A percentile compares a stretch with the other conserved stretches of the same genome.
These are phyloP conservation scores for Populus alba DNA, from an alignment of 345 rosid genomes.

Conservation along the genomic window DNA sequence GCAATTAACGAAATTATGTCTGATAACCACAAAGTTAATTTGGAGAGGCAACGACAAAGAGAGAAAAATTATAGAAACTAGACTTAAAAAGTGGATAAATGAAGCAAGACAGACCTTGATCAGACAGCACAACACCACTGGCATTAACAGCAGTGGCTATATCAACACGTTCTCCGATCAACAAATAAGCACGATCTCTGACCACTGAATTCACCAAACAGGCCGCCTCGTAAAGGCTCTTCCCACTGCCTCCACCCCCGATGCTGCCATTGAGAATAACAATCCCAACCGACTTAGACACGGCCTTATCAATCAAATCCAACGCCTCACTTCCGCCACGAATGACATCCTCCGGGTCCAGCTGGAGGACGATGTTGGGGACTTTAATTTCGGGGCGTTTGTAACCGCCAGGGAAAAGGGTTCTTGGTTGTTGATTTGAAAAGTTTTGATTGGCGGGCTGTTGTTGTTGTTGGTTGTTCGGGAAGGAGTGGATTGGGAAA, in stretches of 20 bases:
- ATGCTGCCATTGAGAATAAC: slow-evolving; percentile 63
- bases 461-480: slow-evolving; percentile 25
- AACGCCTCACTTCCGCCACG: slow-evolving; percentile 35
- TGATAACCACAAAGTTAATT: not conserved
- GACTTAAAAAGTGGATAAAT: not conserved
- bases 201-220: slow-evolving; percentile 75
- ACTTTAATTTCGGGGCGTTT: slow-evolving; percentile 82
- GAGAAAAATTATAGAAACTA: not conserved
- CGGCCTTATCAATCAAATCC: slow-evolving; percentile 61
- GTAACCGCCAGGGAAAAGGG: slow-evolving; percentile 89
- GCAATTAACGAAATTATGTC: not conserved
- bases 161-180: slow-evolving; percentile 84
- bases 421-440: slow-evolving; percentile 36
- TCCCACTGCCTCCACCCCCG: slow-evolving; percentile 40
- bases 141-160: slow-evolving; percentile 84
- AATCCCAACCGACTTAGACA: slow-evolving; percentile 66
- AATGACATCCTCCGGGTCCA: slow-evolving; percentile 61
- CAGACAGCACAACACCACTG: slow-evolving; percentile 86
- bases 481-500: slow-evolving; percentile 33
- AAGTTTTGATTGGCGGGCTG: not conserved
- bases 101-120: slow-evolving; percentile 50
- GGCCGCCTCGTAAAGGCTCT: slow-evolving; percentile 79
- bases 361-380: slow-evolving; percentile 66
- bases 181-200: slow-evolving; percentile 71
- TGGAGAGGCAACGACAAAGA: not conserved